These are phyloP conservation scores for Suillus spraguei DNA, from an alignment of 768 basidiomycete genomes.

Conservation along the genomic window DNA sequence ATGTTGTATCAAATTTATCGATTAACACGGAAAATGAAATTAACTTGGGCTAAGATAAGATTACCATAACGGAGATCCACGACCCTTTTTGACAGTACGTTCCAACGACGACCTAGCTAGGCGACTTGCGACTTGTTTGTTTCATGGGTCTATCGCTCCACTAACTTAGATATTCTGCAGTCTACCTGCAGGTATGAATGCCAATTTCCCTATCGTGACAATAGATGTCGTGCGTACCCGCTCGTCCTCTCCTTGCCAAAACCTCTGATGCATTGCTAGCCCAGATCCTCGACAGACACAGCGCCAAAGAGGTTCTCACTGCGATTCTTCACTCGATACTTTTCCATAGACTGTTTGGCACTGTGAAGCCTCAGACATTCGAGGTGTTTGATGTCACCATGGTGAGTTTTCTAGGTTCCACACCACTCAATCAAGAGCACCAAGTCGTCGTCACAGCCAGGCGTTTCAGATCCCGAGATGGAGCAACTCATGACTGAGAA, in stretches of 20 bases:
- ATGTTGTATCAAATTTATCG: not conserved
- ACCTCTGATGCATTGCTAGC: not conserved
- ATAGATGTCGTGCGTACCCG: slow-evolving; percentile 31
- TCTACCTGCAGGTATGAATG: slow-evolving; percentile 23
- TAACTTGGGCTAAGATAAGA: slow-evolving; percentile 1
- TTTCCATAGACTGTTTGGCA: slow-evolving; percentile 83
- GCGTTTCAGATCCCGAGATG: slow-evolving; percentile 72
- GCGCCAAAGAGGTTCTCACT: slow-evolving; percentile 71
- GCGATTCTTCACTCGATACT: slow-evolving; percentile 81
- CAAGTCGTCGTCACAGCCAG: slow-evolving; percentile 51
- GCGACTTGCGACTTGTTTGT: not conserved
- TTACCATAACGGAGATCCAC: not conserved
- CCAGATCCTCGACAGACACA: slow-evolving; percentile 73
- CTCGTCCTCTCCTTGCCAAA: no score
- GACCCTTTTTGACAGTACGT: slow-evolving; percentile 1
- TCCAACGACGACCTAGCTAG: slow-evolving; percentile 3
- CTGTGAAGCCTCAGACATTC: slow-evolving; percentile 72
- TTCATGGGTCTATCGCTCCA: slow-evolving; percentile 3
- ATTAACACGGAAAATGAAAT: not conserved
- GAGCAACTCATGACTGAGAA: slow-evolving; percentile 74
- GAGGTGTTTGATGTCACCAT: slow-evolving; percentile 86
- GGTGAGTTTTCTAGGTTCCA: slow-evolving; percentile 46
- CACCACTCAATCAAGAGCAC: not conserved
- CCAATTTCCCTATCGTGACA: slow-evolving; percentile 28
- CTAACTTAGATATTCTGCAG: slow-evolving; percentile 4